Evolutionary conservation across 202 grass and related monocot species (phyloP).

Genomic region (Musa balbisiana): DNA sequence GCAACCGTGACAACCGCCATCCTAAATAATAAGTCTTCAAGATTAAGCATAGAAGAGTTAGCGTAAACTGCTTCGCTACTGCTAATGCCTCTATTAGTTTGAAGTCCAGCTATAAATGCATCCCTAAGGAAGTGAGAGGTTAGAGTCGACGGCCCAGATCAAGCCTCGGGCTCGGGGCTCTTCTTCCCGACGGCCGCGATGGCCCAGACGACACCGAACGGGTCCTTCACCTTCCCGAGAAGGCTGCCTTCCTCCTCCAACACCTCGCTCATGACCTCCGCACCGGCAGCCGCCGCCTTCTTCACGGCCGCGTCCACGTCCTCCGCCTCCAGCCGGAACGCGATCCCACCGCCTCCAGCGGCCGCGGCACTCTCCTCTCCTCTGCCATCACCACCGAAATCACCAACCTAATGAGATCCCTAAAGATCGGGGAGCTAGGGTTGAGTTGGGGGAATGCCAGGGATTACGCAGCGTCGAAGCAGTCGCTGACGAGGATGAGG

Average conservation of each 20-base stretch:
- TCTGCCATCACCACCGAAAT: background rate
- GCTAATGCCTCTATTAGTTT: too few species aligned
- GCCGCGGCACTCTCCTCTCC: background rate
- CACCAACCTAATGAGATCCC: background rate
- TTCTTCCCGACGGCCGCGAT: constrained; percentile 15
- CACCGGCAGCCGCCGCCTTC: constrained; percentile 32
- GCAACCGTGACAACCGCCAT: too few species aligned
- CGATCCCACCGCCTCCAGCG: background rate
- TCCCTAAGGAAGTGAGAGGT: too few species aligned
- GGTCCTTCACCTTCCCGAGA: constrained; percentile 34
- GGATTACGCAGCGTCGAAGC: constrained; percentile 20
- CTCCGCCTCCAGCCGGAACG: constrained; percentile 31
- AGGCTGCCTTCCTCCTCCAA: constrained; percentile 21
- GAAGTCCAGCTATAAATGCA: too few species aligned
- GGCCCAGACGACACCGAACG: constrained; percentile 42
- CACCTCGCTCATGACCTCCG: constrained; percentile 27
- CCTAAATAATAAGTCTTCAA: too few species aligned
- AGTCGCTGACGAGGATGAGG: constrained; percentile 38
- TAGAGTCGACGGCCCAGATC: background rate
- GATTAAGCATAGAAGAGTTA: too few species aligned
- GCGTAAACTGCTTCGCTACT: too few species aligned
- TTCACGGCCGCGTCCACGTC: constrained; percentile 29
- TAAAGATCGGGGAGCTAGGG: background rate
- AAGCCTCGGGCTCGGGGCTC: background rate
- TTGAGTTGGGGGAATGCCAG: too few species aligned